Conservation (phyloP, 2,329 filamentous ascomycete species). For the Colletotrichum theobromicola region DNA sequence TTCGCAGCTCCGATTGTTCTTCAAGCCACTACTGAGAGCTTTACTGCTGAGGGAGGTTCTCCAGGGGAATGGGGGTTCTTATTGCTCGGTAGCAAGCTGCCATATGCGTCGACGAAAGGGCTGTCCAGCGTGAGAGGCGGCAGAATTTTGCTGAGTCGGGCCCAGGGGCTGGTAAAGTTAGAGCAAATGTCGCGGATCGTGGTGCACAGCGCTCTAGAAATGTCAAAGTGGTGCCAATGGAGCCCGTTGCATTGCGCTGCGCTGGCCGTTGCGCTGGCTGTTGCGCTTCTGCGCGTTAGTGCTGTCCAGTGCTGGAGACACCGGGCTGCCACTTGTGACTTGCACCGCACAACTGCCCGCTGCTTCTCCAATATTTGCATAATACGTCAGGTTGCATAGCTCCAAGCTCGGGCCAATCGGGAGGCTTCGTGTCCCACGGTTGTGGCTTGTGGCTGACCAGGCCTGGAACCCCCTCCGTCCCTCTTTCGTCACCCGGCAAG, state of each 20-base stretch:
- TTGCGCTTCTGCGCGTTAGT: background rate
- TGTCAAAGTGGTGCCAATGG: slow-evolving; percentile 16
- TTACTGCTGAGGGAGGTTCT: background rate
- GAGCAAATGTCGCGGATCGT: slow-evolving; percentile 18
- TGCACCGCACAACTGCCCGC: background rate
- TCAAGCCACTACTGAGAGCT: background rate
- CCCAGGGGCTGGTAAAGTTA: slow-evolving; percentile 19
- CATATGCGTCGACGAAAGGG: background rate
- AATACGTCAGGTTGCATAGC: slow-evolving; percentile 17
- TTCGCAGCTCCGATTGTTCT: background rate
- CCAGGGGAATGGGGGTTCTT: background rate
- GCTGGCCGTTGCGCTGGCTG: background rate
- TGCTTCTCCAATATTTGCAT: slow-evolving; percentile 5
- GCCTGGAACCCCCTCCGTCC: background rate
- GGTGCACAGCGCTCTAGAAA: slow-evolving; percentile 16
- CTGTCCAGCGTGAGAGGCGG: background rate
- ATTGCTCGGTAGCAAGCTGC: background rate
- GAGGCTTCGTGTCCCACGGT: background rate
- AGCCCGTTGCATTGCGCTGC: background rate
- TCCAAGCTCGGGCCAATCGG: slow-evolving; percentile 3
- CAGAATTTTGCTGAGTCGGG: background rate
- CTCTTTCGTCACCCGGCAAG: background rate
- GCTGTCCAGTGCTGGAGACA: background rate
- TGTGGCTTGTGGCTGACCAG: slow-evolving; percentile 13
- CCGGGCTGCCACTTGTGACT: background rate